phyloP scores from a whole-genome alignment of 306 rosid genomes.

The Glycyrrhiza uralensis region DNA sequence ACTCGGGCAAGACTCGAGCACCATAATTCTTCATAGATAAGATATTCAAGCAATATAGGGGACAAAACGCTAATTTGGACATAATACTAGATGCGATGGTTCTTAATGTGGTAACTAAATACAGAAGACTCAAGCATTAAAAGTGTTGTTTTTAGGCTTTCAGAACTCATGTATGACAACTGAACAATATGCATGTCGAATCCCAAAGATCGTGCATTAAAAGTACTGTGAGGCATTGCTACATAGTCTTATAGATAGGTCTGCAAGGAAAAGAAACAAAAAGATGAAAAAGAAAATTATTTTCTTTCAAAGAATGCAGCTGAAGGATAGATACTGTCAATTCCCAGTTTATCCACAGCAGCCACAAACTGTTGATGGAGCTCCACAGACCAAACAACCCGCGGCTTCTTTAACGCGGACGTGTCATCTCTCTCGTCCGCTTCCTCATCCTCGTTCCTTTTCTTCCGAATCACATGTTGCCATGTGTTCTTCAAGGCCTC shows the following conservation, averaged over 20 bases:
- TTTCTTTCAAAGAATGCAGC: not conserved
- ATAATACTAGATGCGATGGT: too few relatives aligned
- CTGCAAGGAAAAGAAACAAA: conserved; percentile 3
- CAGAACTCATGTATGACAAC: not conserved
- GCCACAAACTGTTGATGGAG: conserved; percentile 98
- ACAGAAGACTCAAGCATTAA: too few relatives aligned
- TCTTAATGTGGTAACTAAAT: too few relatives aligned
- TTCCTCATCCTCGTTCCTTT: conserved; percentile 86
- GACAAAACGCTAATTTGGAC: not conserved
- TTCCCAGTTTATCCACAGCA: conserved; percentile 94
- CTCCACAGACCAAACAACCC: conserved; percentile 99
- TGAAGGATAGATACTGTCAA: conserved; percentile 72
- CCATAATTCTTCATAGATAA: not conserved
- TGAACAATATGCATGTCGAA: not conserved
- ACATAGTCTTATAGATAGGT: not conserved
- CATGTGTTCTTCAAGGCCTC: conserved; percentile 97
- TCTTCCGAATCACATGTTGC: conserved; percentile 97
- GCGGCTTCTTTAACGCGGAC: conserved; percentile 79
- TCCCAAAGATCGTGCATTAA: too few relatives aligned
- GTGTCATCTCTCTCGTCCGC: conserved; percentile 85
- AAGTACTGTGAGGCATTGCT: not conserved
- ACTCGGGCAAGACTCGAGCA: not conserved
- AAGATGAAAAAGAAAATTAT: not conserved
- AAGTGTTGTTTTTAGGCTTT: too few relatives aligned
- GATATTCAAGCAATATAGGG: not conserved